A percentile compares a stretch with the other conserved stretches of the same genome.
Evolutionary conservation across 2,329 filamentous ascomycete species (phyloP).

Genomic region (Orbilia quercus): DNA sequence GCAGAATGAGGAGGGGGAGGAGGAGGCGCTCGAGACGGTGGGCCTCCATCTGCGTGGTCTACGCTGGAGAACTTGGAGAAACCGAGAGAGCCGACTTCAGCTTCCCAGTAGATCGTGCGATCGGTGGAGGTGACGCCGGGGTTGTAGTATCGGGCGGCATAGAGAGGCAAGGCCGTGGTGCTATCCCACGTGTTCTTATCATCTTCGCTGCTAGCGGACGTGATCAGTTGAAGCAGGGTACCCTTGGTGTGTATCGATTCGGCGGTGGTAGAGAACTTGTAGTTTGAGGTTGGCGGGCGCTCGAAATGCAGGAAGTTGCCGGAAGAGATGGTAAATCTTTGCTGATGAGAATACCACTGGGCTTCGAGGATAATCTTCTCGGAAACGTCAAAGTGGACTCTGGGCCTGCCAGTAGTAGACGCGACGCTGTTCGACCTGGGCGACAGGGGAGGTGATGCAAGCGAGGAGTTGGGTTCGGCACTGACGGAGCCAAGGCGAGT

Average conservation of each 20-base stretch:
- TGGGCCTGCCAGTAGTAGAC: constrained; percentile 29
- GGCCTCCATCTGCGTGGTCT: constrained; percentile 17
- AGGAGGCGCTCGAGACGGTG: background rate
- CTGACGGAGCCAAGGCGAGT: constrained; percentile 32
- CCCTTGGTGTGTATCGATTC: constrained; percentile 55
- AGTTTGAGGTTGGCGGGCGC: constrained; percentile 46
- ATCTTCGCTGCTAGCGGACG: constrained; percentile 46
- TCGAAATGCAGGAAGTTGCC: constrained; percentile 53
- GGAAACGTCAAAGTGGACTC: constrained; percentile 49
- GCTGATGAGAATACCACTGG: constrained; percentile 53
- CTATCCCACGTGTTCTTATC: constrained; percentile 55
- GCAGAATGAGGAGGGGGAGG: background rate
- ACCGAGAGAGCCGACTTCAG: constrained; percentile 36
- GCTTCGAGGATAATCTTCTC: constrained; percentile 51
- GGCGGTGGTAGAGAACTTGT: constrained; percentile 46
- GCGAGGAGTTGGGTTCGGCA: constrained; percentile 20
- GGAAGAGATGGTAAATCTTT: constrained; percentile 49
- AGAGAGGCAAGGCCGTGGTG: constrained; percentile 37
- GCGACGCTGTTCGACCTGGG: constrained; percentile 50
- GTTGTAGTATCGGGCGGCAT: constrained; percentile 51
- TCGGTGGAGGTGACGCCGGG: constrained; percentile 30
- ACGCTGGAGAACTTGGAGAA: constrained; percentile 52
- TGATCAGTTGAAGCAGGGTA: constrained; percentile 41
- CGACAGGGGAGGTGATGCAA: constrained; percentile 38
- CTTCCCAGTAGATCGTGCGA: constrained; percentile 51